These are phyloP conservation scores for Scedosporium aurantiacum DNA, from an alignment of 2,329 filamentous ascomycete genomes.

Conservation along the genomic window DNA sequence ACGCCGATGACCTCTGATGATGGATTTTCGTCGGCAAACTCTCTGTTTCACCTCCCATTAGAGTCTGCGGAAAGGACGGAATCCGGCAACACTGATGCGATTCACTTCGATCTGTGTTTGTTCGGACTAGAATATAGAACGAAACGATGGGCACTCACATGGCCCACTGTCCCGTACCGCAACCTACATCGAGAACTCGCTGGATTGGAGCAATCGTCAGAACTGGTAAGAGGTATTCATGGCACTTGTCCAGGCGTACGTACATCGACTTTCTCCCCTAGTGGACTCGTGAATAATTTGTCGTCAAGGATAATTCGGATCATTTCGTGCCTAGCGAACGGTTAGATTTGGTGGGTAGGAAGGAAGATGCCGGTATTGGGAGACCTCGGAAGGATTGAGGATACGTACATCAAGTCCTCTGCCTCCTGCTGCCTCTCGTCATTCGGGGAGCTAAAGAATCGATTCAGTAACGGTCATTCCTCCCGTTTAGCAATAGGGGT, in stretches of 20 bases:
- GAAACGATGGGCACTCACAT: slow-evolving; percentile 13
- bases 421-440: neutral
- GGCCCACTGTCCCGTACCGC: slow-evolving; percentile 27
- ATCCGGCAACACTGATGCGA: neutral
- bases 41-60: slow-evolving; percentile 1
- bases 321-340: no score
- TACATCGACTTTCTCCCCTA: neutral
- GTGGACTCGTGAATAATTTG: no score
- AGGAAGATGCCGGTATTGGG: no score
- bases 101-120: no score
- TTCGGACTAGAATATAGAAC: neutral
- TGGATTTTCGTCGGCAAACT: slow-evolving; percentile 29
- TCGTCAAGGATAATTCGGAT: no score
- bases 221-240: neutral
- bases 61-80: neutral
- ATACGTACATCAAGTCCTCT: no score
- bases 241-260: neutral
- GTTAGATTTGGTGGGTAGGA: no score
- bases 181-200: slow-evolving; percentile 23
- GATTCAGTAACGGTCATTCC: neutral
- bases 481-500: neutral
- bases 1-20: slow-evolving; percentile 37
- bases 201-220: slow-evolving; percentile 6
- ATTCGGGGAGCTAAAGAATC: neutral
- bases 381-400: no score